These are phyloP conservation scores for Babesia sp. DNA, from an alignment of 169 alveolate genomes.

Conservation along the genomic window DNA sequence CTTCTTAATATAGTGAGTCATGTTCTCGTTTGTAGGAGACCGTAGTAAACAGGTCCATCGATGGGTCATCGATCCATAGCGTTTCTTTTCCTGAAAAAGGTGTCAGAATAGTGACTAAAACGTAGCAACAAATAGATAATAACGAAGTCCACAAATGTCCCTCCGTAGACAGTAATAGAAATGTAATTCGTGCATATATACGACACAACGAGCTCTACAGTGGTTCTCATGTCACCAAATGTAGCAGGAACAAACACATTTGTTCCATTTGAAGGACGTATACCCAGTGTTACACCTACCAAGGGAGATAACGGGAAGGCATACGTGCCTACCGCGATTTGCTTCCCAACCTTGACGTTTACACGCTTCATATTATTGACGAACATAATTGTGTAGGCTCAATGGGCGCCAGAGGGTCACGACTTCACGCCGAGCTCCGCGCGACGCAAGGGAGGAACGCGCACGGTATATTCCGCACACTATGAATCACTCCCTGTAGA, in stretches of 20 bases:
- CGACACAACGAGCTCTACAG: no score
- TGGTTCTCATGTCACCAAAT: no score
- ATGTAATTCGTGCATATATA: no score
- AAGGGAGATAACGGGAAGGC: slow-evolving; percentile 64
- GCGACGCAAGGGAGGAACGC: not conserved
- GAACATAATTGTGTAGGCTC: not conserved
- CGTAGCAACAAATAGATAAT: not conserved
- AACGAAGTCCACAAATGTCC: not conserved
- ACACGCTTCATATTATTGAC: slow-evolving; percentile 38
- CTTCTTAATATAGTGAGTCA: slow-evolving; percentile 85
- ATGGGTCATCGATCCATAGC: slow-evolving; percentile 87
- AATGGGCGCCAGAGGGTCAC: not conserved
- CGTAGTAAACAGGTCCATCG: slow-evolving; percentile 91
- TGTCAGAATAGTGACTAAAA: not conserved
- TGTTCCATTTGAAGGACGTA: not conserved
- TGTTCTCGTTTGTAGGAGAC: slow-evolving; percentile 88
- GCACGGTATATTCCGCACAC: not conserved
- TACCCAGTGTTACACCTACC: slow-evolving; percentile 34
- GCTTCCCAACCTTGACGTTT: slow-evolving; percentile 61
- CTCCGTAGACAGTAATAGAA: not conserved
- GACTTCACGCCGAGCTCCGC: not conserved
- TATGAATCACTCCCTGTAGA: not conserved
- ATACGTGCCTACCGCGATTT: slow-evolving; percentile 67
- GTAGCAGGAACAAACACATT: not conserved
- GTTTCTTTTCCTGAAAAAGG: slow-evolving; percentile 81